Evolutionary conservation across 169 alveolate genomes (phyloP).

Genomic region (Perkinsus chesapeaki): DNA sequence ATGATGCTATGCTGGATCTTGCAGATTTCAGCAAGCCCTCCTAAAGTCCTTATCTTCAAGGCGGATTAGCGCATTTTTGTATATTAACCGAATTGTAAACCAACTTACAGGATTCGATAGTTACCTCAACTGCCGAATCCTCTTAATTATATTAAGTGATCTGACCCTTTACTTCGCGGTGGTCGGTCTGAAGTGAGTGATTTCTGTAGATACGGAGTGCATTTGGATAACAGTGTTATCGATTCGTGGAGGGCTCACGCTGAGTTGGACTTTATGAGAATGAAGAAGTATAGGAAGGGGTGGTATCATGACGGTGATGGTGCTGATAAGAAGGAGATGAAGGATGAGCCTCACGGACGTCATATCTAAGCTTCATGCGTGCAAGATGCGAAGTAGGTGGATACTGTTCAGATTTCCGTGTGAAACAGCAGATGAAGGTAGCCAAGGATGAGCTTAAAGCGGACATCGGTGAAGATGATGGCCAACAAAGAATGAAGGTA

Average conservation of each 20-base stretch:
- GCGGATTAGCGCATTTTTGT: too few relatives aligned
- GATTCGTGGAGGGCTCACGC: background rate
- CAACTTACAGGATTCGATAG: too few relatives aligned
- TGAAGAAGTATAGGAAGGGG: background rate
- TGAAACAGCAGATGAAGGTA: background rate
- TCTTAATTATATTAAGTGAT: too few relatives aligned
- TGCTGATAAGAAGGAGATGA: background rate
- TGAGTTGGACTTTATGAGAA: background rate
- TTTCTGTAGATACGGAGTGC: background rate
- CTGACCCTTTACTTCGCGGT: too few relatives aligned
- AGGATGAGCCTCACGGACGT: background rate
- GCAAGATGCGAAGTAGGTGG: background rate
- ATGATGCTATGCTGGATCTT: too few relatives aligned
- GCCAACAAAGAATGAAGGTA: background rate
- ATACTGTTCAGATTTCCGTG: background rate
- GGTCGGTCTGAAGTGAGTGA: too few relatives aligned
- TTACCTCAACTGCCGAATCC: too few relatives aligned
- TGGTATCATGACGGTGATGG: background rate
- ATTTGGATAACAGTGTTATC: background rate
- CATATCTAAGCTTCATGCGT: background rate
- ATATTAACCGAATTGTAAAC: too few relatives aligned
- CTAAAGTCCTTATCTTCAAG: too few relatives aligned
- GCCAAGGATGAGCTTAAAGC: background rate
- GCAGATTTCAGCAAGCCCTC: too few relatives aligned
- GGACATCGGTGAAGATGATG: background rate